These are phyloP conservation scores for Periconia macrospinosa DNA, from an alignment of 2,329 filamentous ascomycete species.

Conservation along the genomic window DNA sequence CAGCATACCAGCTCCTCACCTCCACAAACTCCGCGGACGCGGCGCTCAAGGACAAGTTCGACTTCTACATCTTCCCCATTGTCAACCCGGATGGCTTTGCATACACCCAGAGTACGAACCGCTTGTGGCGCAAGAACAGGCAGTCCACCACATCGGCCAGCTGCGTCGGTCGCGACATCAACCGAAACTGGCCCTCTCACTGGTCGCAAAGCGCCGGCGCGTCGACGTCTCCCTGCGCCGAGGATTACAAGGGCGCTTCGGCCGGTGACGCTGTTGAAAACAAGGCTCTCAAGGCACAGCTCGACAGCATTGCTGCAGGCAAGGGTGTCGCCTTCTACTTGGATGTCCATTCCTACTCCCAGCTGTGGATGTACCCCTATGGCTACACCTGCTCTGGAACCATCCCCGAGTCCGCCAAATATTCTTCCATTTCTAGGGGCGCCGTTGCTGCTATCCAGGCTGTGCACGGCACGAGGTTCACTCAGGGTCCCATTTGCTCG, in stretches of 20 bases:
- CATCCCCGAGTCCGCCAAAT: conserved; percentile 51
- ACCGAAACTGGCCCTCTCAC: conserved; percentile 44
- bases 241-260: conserved; percentile 41
- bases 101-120: conserved; percentile 41
- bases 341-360: conserved; percentile 64
- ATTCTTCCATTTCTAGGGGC: conserved; percentile 53
- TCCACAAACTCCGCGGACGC: conserved; percentile 31
- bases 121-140: conserved; percentile 45
- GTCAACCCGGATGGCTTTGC: conserved; percentile 45
- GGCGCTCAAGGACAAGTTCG: conserved; percentile 61
- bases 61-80: conserved; percentile 62
- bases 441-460: conserved; percentile 58
- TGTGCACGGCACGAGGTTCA: conserved; percentile 52
- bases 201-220: conserved; percentile 38
- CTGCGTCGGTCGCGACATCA: conserved; percentile 44
- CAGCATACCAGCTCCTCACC: conserved; percentile 40
- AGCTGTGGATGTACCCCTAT: conserved; percentile 56
- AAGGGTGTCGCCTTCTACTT: conserved; percentile 64
- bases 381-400: conserved; percentile 60
- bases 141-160: conserved; percentile 29
- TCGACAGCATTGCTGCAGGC: conserved; percentile 46
- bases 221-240: conserved; percentile 38
- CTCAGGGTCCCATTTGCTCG: conserved; percentile 55
- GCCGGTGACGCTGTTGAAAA: conserved; percentile 41
- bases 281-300: conserved; percentile 50